Evolutionary conservation across 345 rosid species (phyloP).

Genomic region (Rhizophora apiculata): DNA sequence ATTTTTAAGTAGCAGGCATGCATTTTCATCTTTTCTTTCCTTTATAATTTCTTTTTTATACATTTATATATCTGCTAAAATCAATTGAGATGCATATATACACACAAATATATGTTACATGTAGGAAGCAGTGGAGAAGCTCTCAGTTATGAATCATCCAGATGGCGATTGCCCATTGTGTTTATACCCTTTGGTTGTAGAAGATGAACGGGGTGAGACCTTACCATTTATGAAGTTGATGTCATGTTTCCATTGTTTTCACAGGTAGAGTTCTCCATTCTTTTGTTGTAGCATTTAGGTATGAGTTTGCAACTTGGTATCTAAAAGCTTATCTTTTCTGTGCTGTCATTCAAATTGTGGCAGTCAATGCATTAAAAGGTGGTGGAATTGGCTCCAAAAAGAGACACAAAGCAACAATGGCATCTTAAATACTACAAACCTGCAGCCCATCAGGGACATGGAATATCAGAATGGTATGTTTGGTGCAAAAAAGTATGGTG

Average conservation of each 20-base stretch:
- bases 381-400: constrained; percentile 87
- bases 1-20: no score
- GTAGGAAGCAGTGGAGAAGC: constrained; percentile 83
- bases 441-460: constrained; percentile 16
- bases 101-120: neutral
- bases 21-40: no score
- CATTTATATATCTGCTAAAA: no score
- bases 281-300: constrained; percentile 2
- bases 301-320: constrained; percentile 1
- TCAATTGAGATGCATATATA: no score
- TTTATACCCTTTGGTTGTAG: constrained; percentile 59
- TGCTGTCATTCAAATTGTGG: constrained; percentile 18
- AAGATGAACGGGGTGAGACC: constrained; percentile 37
- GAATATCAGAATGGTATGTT: constrained; percentile 43
- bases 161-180: constrained; percentile 89
- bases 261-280: constrained; percentile 46
- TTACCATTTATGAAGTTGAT: constrained; percentile 93
- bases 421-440: constrained; percentile 21
- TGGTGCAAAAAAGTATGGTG: neutral
- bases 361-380: constrained; percentile 82
- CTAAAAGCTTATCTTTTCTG: constrained; percentile 5
- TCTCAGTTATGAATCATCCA: constrained; percentile 81
- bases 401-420: constrained; percentile 39
- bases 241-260: constrained; percentile 97
- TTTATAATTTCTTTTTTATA: no score